Percentiles rank a stretch among this genome's conserved stretches.
These are phyloP conservation scores for Aspergillus sp. DNA, from an alignment of 2,329 filamentous ascomycete species.

Conservation along the genomic window DNA sequence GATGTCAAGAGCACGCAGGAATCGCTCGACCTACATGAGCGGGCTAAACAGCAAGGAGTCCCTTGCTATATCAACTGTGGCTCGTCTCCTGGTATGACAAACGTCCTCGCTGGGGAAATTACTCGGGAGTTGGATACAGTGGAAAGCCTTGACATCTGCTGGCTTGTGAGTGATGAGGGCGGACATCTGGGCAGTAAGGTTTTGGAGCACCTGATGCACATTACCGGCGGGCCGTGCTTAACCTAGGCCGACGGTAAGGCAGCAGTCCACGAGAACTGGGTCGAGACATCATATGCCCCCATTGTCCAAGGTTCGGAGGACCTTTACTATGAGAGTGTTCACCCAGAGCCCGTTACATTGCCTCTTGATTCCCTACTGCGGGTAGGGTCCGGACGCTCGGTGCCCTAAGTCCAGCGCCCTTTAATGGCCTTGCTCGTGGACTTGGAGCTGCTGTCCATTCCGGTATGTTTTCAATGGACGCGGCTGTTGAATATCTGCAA, in stretches of 20 bases:
- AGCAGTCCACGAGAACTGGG: slow-evolving; percentile 13
- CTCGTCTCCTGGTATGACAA: slow-evolving; percentile 6
- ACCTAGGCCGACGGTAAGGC: slow-evolving; percentile 11
- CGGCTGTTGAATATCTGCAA: no score
- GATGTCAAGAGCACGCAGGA: slow-evolving; percentile 7
- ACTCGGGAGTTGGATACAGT: slow-evolving; percentile 13
- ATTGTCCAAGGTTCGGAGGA: neutral
- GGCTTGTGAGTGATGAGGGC: slow-evolving; percentile 14
- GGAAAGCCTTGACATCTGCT: slow-evolving; percentile 13
- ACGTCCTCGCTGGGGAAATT: slow-evolving; percentile 4
- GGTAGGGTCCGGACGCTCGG: neutral
- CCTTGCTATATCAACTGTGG: slow-evolving; percentile 8
- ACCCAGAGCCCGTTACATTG: slow-evolving; percentile 15
- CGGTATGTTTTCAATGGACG: no score
- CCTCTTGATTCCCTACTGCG: slow-evolving; percentile 1
- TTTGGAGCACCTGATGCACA: slow-evolving; percentile 17
- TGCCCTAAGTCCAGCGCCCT: neutral
- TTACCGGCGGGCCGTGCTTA: slow-evolving; percentile 14
- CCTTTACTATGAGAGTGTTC: slow-evolving; percentile 13
- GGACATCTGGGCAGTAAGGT: slow-evolving; percentile 12
- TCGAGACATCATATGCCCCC: slow-evolving; percentile 15
- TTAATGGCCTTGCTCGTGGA: neutral
- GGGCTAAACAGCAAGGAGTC: neutral
- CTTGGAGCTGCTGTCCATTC: neutral
- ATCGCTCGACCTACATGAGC: neutral